Evolutionary conservation across 2,329 filamentous ascomycete genomes (phyloP).

Genomic region (Boeremia lycopersici): DNA sequence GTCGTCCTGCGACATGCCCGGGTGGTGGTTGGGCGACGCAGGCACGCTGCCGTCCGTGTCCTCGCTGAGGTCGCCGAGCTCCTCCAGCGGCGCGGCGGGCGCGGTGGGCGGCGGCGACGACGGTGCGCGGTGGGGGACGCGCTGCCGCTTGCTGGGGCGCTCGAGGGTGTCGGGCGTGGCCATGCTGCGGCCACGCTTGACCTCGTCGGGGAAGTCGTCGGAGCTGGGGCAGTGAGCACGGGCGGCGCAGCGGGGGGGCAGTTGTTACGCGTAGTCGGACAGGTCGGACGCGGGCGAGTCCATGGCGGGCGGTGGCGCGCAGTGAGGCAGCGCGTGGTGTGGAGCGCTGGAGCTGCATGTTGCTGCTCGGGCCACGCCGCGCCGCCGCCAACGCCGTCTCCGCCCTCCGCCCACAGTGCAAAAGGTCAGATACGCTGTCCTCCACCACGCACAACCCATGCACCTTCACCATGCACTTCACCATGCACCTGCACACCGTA

Average conservation of each 20-base stretch:
- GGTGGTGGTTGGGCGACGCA: constrained; percentile 55
- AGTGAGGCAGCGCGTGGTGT: not conserved
- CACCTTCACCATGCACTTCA: too few species aligned
- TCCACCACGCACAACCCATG: too few species aligned
- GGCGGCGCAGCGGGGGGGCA: not conserved
- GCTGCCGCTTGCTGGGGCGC: constrained; percentile 48
- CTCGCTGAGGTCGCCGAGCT: constrained; percentile 75
- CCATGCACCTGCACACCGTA: too few species aligned
- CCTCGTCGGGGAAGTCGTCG: constrained; percentile 66
- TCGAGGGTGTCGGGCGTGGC: constrained; percentile 48
- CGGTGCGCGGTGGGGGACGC: constrained; percentile 44
- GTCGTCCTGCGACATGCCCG: constrained; percentile 50
- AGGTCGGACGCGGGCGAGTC: constrained; percentile 67
- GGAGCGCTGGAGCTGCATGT: not conserved
- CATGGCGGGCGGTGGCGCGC: constrained; percentile 36
- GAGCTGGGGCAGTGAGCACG: constrained; percentile 39
- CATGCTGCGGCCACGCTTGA: constrained; percentile 54
- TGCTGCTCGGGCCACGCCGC: not conserved
- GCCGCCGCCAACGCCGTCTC: too few species aligned
- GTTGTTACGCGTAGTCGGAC: constrained; percentile 64
- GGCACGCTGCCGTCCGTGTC: constrained; percentile 83
- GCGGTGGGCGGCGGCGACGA: constrained; percentile 37
- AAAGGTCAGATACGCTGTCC: too few species aligned
- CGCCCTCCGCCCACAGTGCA: too few species aligned
- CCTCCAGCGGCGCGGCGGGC: constrained; percentile 27